Base-by-base conservation (phyloP, 805 yeast genomes). In the Ogataea pignaliae region DNA sequence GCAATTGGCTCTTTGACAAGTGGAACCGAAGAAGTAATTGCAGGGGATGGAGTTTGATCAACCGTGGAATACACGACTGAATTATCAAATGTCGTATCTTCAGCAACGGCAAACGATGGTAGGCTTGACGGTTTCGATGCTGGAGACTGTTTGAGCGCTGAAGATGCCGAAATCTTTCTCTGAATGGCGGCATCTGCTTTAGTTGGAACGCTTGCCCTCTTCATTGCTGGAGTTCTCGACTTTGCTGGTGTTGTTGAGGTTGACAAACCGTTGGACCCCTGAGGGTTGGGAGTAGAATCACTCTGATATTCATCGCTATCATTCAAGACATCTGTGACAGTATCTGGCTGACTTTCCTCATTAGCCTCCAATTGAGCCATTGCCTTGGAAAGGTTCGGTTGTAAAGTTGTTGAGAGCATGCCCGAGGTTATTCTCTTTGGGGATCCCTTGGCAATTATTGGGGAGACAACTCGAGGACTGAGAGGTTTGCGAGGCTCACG, bases 401-500 rank as follows among this genome's bases (percentile, higher is more conserved):
- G 65, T 6, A 54, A 52, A 11, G 47, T 45, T 1, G 52, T 16
- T 9, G 49, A 45, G 14, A 66, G 50, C 70, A 66, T 66, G 9
- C 70, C 70, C 2, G 70, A 64, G 2, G 68, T 63, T 30, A 66
- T 64, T 53, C 70, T 56, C 32, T 54, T 55, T 10, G 67, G 67
- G 3, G 67, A 63, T 1, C 68, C 69, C 16, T 52, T 53, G 12
- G 64, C 64, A 29, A 61, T 54, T 4, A 64, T 54, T 6, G 66
- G 66, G 12, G 68, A 62, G 1, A 56, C 61, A 12, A 47, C 37
- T 41, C 57, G 53, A 2, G 57, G 52, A 37, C 56, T 55, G 3
- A 38, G 34, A 5, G 51, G 47, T 37, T 65, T 63, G 8, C 45
- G 41, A 16, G 64, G 63, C 30, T 57, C 59, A 3, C 50, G 44